Evolutionary conservation across 2,329 filamentous ascomycete genomes (phyloP), one percentile per base, ranked within the genome.

Genomic region (Colletotrichum melonis): DNA sequence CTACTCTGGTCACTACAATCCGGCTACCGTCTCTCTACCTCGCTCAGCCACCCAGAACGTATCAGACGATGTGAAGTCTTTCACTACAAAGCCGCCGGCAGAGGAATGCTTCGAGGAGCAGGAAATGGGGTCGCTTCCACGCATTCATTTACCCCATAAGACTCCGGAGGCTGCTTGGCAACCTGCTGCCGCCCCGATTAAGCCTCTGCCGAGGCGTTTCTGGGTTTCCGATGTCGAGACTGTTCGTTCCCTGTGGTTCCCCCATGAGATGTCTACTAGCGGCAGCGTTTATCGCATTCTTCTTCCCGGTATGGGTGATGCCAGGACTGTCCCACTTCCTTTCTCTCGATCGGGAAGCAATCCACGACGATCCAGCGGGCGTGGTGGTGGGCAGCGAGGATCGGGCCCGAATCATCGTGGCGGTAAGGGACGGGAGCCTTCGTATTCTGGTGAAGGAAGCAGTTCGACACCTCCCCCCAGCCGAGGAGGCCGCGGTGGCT

Each of bases 51-150:
- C 38, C 11, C 63, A 72, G 4, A 57, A 59, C 12, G 30, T 56
- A 1, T 46, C 63, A 30, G 72, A 72, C 16, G 69, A 74, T 16
- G 54, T 54, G 19, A 72, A 63, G 63, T 85, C 86, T 35, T 80
- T 88, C 24, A 86, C 86, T 19, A 91, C 91, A 4, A 93, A 92
- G 78, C 90, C 91, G 60, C 92, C 94, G 83, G 92, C 93, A 6
- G 93, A 95, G 75, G 92, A 94, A 74, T 94, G 94, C 76, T 95
- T 95, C 76, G 93, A 94, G 79, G 92, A 95, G 78, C 92, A 94
- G 78, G 93, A 95, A 80, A 93, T 93, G 85, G 93, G 93, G 4
- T 95, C 93, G 8, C 83, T 94, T n/a, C 93, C 93, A 0, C 87
- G 89, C 26, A 90, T 95, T 28, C 89, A 88, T 67, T 83, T 95